A percentile compares a stretch with the other conserved stretches of the same genome.
Conservation (phyloP, 306 rosid genomes). For the Morella rubra region DNA sequence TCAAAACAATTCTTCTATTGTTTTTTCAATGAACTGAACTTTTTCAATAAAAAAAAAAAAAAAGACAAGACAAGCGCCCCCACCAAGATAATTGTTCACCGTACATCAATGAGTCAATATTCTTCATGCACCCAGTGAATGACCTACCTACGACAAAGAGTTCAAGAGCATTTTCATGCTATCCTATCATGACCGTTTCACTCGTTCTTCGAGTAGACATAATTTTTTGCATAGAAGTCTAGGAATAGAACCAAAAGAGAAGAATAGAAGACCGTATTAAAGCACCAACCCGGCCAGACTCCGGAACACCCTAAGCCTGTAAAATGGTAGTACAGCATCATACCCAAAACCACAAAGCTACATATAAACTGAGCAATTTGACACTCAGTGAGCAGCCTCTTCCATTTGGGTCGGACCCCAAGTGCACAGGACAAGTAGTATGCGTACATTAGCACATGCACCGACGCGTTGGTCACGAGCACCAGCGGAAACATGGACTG, state of each 20-base stretch:
- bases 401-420: conserved; percentile 1
- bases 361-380: not conserved
- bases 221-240: conserved; percentile 1
- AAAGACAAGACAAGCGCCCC: too few relatives aligned
- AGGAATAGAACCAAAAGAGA: conserved; percentile 2
- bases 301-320: not conserved
- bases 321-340: conserved; percentile 2
- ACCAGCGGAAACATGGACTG: conserved; percentile 5
- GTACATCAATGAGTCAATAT: too few relatives aligned
- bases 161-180: too few relatives aligned
- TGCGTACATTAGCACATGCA: conserved; percentile 7
- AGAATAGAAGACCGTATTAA: not conserved
- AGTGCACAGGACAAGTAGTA: not conserved
- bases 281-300: not conserved
- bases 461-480: conserved; percentile 7
- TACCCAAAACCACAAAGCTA: conserved; percentile 6
- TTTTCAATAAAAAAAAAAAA: too few relatives aligned
- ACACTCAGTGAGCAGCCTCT: conserved; percentile 1
- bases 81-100: too few relatives aligned
- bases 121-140: too few relatives aligned
- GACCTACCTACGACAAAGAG: too few relatives aligned
- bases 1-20: too few relatives aligned
- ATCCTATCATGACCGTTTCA: too few relatives aligned
- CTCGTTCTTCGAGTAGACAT: not conserved
- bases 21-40: too few relatives aligned